A percentile compares a stretch with the other conserved stretches of the same genome.
Evolutionary conservation across 768 basidiomycete genomes (phyloP).

Genomic region (Tricholoma hemisulphureum): DNA sequence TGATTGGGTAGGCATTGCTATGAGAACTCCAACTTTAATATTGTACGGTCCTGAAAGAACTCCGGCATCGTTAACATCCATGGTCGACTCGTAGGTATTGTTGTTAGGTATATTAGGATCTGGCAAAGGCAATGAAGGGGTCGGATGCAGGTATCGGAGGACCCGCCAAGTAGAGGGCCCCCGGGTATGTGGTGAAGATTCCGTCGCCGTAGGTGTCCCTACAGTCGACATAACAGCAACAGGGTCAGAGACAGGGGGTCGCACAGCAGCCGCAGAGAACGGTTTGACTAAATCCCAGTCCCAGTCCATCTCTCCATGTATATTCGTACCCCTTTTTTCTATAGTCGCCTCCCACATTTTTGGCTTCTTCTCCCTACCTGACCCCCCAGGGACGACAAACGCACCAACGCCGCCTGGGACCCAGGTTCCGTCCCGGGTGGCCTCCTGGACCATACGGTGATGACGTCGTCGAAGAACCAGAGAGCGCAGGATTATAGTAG

Average conservation of each 20-base stretch:
- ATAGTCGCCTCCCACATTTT: constrained; percentile 47
- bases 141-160: constrained; percentile 16
- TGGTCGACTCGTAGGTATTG: constrained; percentile 2
- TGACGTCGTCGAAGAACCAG: constrained; percentile 61
- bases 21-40: constrained; percentile 30
- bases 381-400: background rate
- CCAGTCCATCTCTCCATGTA: constrained; percentile 13
- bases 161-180: constrained; percentile 8
- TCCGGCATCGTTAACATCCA: constrained; percentile 4
- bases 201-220: background rate
- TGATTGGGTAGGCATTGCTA: constrained; percentile 33
- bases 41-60: constrained; percentile 1
- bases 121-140: constrained; percentile 8
- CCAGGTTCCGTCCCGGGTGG: constrained; percentile 67
- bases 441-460: constrained; percentile 56
- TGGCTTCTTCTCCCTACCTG: constrained; percentile 36
- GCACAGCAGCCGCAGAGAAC: constrained; percentile 29
- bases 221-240: background rate
- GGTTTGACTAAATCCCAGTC: constrained; percentile 37
- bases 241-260: background rate
- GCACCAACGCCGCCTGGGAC: constrained; percentile 28
- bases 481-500: constrained; percentile 63
- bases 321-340: constrained; percentile 14
- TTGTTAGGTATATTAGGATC: constrained; percentile 10
- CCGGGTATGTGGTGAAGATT: background rate